Evolutionary conservation across 1,284 basidiomycete species (phyloP).

Genomic region (Apiotrichum domesticum): DNA sequence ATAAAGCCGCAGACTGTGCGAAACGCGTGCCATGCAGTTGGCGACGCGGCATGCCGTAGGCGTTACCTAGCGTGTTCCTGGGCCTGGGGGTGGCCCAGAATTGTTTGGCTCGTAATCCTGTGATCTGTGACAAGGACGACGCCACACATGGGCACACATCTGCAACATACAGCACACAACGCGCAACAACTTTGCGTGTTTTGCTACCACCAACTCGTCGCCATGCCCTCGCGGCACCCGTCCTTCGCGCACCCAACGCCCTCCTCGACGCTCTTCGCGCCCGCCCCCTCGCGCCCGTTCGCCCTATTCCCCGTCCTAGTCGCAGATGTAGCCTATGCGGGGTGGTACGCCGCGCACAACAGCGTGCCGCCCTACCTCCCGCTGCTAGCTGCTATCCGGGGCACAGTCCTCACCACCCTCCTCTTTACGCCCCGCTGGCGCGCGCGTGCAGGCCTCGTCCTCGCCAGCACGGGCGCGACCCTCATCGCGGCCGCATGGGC

Average conservation of each 20-base stretch:
- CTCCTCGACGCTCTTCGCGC: neutral
- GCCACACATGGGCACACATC: no score
- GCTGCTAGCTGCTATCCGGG: neutral
- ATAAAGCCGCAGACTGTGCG: no score
- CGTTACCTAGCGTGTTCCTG: no score
- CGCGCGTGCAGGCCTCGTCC: conserved; percentile 4
- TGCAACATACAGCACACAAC: no score
- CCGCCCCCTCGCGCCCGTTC: conserved; percentile 1
- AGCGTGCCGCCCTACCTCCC: neutral
- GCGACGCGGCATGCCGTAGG: no score
- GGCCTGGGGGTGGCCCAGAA: no score
- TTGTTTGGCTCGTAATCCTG: no score
- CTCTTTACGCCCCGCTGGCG: conserved; percentile 5
- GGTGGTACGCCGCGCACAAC: neutral
- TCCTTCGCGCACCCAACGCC: neutral
- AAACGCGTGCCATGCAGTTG: no score
- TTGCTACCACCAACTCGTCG: no score
- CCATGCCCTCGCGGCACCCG: neutral
- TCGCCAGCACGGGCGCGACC: conserved; percentile 4
- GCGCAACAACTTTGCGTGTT: no score
- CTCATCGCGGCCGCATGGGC: conserved; percentile 6
- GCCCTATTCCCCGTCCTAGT: conserved; percentile 6
- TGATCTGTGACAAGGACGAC: no score
- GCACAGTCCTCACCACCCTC: neutral
- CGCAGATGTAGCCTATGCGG: conserved; percentile 6